Base-by-base conservation (phyloP, 2,329 filamentous ascomycete species). In the Lojkania enalia region DNA sequence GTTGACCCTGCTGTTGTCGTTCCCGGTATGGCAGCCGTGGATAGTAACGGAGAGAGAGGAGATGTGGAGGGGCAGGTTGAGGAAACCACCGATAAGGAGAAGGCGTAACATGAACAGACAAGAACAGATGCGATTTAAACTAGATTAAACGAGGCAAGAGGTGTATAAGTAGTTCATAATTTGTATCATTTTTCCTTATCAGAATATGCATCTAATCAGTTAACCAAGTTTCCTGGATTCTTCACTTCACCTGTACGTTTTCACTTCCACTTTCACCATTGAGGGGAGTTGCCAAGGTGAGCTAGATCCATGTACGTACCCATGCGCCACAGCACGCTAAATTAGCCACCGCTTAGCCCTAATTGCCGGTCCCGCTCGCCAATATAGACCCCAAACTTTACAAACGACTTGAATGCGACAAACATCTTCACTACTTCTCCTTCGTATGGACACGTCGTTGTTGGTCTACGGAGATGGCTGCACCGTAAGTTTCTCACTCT, bases 1-100 rank as follows among this genome's bases (percentile, higher is more conserved):
- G 61, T 67, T 39, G 64, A 58, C 27, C 64, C 67, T 5, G 63
- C 62, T 1, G 49, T 64, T 12, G 52, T 57, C n/a, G 63, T 68
- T 18, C 52, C 63, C 4, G 67, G 64, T 5, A 30, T 68, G 45
- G 57, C 57, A 13, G 58, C 64, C 12, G 49, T 55, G 19, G 64
- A 69, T 14, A 59, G 55, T n/a, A 54, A 48, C 16, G 46, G 54
- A n/a, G 61, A 58, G 13, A 50, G 48, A 23, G 55, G 43, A 1
- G 59, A 66, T 48, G 39, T 59, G 7, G 58, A 63, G 39, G 14
- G 43, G 30, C 44, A 52, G 36, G 35, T 42, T 29, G 6, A 42
- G 20, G 33, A 47, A n/a, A n/a, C n/a, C n/a, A n/a, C n/a, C n/a
- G n/a, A n/a, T n/a, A n/a, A n/a, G n/a, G n/a, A n/a, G n/a, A n/a